A percentile compares a stretch with the other conserved stretches of the same genome.
Conservation (phyloP, 2,329 filamentous ascomycete species). For the Penicillium sp. region DNA sequence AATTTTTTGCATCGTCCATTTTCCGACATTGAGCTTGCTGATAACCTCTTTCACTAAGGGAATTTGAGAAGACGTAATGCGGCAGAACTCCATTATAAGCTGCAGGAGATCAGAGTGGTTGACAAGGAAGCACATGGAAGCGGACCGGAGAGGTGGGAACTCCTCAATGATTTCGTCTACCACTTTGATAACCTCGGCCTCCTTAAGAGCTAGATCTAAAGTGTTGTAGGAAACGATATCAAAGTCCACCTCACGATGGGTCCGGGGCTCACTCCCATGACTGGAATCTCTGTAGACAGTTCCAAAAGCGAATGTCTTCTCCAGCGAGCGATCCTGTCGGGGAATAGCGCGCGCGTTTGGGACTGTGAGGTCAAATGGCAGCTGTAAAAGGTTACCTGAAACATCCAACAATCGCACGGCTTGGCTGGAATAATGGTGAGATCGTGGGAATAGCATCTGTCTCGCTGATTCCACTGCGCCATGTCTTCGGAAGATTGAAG, state of each 20-base stretch:
- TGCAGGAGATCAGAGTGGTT: conserved; percentile 86
- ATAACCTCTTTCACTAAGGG: conserved; percentile 76
- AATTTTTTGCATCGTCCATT: conserved; percentile 80
- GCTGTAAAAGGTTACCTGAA: conserved; percentile 81
- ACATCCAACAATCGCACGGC: conserved; percentile 78
- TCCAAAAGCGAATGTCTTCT: conserved; percentile 83
- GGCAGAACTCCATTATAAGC: conserved; percentile 85
- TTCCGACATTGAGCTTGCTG: conserved; percentile 81
- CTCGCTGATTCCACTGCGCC: conserved; percentile 80
- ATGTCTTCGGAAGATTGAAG: conserved; percentile 80
- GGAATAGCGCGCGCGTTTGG: conserved; percentile 84
- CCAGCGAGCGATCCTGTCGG: conserved; percentile 60
- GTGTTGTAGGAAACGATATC: conserved; percentile 87
- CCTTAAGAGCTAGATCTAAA: conserved; percentile 79
- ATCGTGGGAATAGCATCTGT: conserved; percentile 76
- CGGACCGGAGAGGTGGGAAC: conserved; percentile 71
- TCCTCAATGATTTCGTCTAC: conserved; percentile 83
- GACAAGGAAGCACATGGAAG: conserved; percentile 82
- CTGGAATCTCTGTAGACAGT: conserved; percentile 79
- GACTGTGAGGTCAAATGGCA: conserved; percentile 91
- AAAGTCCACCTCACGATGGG: conserved; percentile 89
- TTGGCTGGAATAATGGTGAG: conserved; percentile 71
- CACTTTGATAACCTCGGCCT: conserved; percentile 92
- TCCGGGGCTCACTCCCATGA: conserved; percentile 76
- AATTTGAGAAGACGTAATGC: conserved; percentile 68